Conservation (phyloP, 2,329 filamentous ascomycete species). For the Tolypocladium capitatum region DNA sequence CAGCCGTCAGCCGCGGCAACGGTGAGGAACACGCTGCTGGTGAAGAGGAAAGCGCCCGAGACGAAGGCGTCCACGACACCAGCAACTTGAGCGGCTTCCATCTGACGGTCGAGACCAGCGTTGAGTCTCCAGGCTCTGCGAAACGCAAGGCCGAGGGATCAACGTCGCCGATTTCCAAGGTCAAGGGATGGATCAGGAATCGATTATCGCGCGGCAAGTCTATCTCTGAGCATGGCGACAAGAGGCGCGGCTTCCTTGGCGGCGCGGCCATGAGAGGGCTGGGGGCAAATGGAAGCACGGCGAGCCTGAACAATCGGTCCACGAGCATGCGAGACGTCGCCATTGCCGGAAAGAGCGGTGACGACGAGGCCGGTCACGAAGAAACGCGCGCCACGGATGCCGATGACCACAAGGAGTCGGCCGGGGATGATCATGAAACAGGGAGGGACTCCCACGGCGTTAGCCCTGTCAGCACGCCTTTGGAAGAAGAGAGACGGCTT, state of each 20-base stretch:
- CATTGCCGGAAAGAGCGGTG: slow-evolving; percentile 24
- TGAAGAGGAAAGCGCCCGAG: slow-evolving; percentile 4
- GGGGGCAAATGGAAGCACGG: slow-evolving; percentile 29
- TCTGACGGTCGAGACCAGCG: not conserved
- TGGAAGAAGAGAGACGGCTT: slow-evolving; percentile 30
- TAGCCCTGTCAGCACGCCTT: slow-evolving; percentile 18
- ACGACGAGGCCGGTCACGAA: slow-evolving; percentile 1
- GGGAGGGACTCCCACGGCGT: slow-evolving; percentile 20
- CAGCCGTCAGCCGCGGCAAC: slow-evolving; percentile 5
- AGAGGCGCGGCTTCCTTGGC: slow-evolving; percentile 33
- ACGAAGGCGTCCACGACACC: slow-evolving; percentile 1
- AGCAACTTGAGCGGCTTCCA: not conserved
- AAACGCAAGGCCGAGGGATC: slow-evolving; percentile 6
- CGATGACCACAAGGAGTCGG: slow-evolving; percentile 7
- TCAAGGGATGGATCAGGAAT: slow-evolving; percentile 43
- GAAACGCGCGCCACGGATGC: not conserved
- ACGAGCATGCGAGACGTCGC: slow-evolving; percentile 34
- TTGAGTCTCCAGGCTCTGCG: slow-evolving; percentile 3
- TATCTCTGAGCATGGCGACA: slow-evolving; percentile 21
- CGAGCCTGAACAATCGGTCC: slow-evolving; percentile 27
- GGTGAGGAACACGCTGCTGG: slow-evolving; percentile 2
- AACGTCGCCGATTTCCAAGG: slow-evolving; percentile 24
- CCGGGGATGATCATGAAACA: slow-evolving; percentile 7
- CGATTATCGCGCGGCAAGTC: slow-evolving; percentile 33
- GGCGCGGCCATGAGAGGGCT: slow-evolving; percentile 32